phyloP scores from a whole-genome alignment of 345 rosid genomes.

The Melastoma malabathricum region DNA sequence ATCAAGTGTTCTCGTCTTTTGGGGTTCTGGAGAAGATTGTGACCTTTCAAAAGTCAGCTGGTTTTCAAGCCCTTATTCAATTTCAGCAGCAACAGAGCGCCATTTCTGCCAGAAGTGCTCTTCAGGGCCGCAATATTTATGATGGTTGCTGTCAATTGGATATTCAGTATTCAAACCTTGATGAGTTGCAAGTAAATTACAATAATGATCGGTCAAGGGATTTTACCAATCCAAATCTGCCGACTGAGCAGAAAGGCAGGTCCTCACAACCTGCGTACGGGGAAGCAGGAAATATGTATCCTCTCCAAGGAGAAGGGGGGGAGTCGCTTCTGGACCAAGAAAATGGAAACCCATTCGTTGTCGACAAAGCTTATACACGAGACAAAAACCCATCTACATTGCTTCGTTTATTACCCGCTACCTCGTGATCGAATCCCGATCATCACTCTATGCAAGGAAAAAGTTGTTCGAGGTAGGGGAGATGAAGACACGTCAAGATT shows the following conservation, averaged over 20 bases:
- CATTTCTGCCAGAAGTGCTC: constrained; percentile 67
- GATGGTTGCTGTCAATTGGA: constrained; percentile 98
- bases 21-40: constrained; percentile 46
- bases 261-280: constrained; percentile 81
- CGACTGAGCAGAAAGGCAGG: constrained; percentile 86
- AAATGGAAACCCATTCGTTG: no score
- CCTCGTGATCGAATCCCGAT: no score
- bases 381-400: no score
- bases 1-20: constrained; percentile 38
- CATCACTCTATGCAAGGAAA: no score
- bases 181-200: constrained; percentile 95
- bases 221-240: constrained; percentile 88
- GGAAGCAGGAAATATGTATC: constrained; percentile 61
- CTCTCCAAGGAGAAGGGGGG: constrained; percentile 24
- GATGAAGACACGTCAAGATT: no score
- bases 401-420: no score
- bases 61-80: constrained; percentile 94
- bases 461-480: no score
- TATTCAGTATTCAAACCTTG: constrained; percentile 94
- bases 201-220: constrained; percentile 97
- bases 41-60: constrained; percentile 46
- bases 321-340: no score
- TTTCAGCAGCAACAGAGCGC: constrained; percentile 68
- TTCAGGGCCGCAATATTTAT: constrained; percentile 98
- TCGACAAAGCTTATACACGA: no score